Percentiles rank a stretch among this genome's conserved stretches.
phyloP scores from a whole-genome alignment of 129 eudicot species.

The Rutidosis leptorrhynchoides region DNA sequence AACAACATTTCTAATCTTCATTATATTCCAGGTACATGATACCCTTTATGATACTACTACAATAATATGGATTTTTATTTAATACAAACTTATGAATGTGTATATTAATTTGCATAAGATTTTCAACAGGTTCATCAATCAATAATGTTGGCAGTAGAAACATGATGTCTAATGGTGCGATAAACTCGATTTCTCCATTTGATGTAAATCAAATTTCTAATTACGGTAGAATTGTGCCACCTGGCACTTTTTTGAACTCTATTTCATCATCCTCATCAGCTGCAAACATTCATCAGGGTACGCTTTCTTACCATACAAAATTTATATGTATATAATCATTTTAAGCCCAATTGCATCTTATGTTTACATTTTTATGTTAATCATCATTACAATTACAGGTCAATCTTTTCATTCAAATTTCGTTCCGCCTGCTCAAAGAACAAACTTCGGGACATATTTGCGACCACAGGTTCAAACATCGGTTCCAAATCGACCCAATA shows the following conservation, averaged over 20 bases:
- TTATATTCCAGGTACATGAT: slow-evolving; percentile 26
- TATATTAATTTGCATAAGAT: not conserved
- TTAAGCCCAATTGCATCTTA: not conserved
- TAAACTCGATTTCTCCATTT: slow-evolving; percentile 6
- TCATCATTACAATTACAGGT: slow-evolving; percentile 2
- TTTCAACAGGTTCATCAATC: slow-evolving; percentile 33
- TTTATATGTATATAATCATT: not conserved
- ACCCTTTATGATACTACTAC: not conserved
- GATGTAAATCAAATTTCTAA: slow-evolving; percentile 12
- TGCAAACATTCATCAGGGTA: slow-evolving; percentile 29
- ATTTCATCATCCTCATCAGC: slow-evolving; percentile 8
- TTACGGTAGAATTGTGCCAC: slow-evolving; percentile 23
- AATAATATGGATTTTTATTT: not conserved
- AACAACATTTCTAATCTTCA: slow-evolving; percentile 1
- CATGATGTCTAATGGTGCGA: slow-evolving; percentile 18
- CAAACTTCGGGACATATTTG: slow-evolving; percentile 8
- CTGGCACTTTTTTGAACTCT: slow-evolving; percentile 22
- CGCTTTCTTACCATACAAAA: not conserved
- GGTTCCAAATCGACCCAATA: slow-evolving; percentile 15
- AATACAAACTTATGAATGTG: not conserved
- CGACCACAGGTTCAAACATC: slow-evolving; percentile 19
- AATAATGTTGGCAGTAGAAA: slow-evolving; percentile 17
- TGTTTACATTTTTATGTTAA: not conserved
- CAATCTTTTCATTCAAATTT: not conserved
- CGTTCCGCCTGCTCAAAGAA: slow-evolving; percentile 13